Base-by-base conservation (phyloP, 345 rosid species). In the Rhizophora mangle region DNA sequence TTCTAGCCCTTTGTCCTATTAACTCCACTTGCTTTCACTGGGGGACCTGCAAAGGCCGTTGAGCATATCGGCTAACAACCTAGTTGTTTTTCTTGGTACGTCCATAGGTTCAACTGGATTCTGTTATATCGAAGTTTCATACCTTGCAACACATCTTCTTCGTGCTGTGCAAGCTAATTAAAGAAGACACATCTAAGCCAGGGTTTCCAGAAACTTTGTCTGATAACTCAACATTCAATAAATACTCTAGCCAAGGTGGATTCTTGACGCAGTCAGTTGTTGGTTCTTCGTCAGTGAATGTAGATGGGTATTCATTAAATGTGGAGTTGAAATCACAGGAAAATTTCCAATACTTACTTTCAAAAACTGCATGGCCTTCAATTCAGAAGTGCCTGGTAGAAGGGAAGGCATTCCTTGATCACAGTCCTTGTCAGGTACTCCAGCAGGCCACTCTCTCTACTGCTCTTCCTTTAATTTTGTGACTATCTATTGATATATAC, bases 71-170 rank as follows among this genome's bases (percentile, higher is more conserved):
- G 26, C 31, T 21, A 24, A 56, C 29, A 56, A 3, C 31, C 29
- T 24, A 27, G 26, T 56, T 56, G 30, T 19, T 53, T 74, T 70
- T 58, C 30, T 21, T 75, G 78, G 76, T 27, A 47, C 57, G 26
- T 67, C 68, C 80, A 66, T 87, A 91, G 93, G 94, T 91, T 62
- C 92, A 82, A 70, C 53, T 83, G 73, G 93, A 85, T 80, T 72
- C 92, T 59, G 86, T 85, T 68, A 64, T 79, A 64, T 79, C 82
- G 63, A 87, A 87, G 67, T 92, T 86, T 81, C 93, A 89, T 76
- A 80, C 80, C 78, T 80, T 92, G 69, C 99, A 92, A 70, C 96
- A 95, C 76, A 78, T 88, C 74, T 79, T 87, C 83, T 95, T 95
- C 70, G 84, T 89, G 72, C 82, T 95, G 32, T 77, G 85, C 70